phyloP scores from a whole-genome alignment of 2,329 filamentous ascomycete genomes.

The Septoria linicola region DNA sequence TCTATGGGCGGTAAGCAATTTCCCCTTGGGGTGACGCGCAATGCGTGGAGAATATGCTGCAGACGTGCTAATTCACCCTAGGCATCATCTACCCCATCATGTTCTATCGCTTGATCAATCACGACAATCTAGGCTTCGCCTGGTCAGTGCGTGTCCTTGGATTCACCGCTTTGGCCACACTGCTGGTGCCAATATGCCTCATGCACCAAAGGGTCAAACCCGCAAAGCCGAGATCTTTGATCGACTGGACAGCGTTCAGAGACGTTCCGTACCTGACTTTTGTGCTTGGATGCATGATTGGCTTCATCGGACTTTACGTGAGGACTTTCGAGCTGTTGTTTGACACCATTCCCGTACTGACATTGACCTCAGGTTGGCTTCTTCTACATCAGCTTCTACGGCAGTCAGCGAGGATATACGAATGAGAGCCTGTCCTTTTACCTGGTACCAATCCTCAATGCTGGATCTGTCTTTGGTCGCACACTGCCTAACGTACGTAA shows the following conservation, averaged over 20 bases:
- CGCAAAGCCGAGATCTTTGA: conserved; percentile 38
- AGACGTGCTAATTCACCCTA: not conserved
- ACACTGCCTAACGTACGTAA: conserved; percentile 42
- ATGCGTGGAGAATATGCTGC: no score
- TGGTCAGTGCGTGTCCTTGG: conserved; percentile 37
- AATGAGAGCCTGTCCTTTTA: conserved; percentile 43
- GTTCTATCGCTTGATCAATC: conserved; percentile 35
- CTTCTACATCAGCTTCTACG: conserved; percentile 46
- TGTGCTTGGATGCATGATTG: conserved; percentile 37
- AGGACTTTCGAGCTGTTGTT: conserved; percentile 21
- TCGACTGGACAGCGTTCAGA: conserved; percentile 44
- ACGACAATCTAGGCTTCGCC: conserved; percentile 33
- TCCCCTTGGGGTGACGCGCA: no score
- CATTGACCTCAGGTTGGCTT: conserved; percentile 21
- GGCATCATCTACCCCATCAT: conserved; percentile 41
- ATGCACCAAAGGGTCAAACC: conserved; percentile 41
- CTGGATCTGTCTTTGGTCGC: conserved; percentile 44
- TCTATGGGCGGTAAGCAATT: conserved; percentile 34
- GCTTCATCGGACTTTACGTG: conserved; percentile 45
- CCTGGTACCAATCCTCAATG: conserved; percentile 45
- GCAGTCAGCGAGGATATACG: conserved; percentile 35
- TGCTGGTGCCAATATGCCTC: conserved; percentile 33
- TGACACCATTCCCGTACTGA: conserved; percentile 1
- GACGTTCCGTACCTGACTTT: conserved; percentile 43
- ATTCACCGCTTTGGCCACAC: conserved; percentile 37